Conservation (phyloP, 164 flowering plant genomes). For the Sedum album region DNA sequence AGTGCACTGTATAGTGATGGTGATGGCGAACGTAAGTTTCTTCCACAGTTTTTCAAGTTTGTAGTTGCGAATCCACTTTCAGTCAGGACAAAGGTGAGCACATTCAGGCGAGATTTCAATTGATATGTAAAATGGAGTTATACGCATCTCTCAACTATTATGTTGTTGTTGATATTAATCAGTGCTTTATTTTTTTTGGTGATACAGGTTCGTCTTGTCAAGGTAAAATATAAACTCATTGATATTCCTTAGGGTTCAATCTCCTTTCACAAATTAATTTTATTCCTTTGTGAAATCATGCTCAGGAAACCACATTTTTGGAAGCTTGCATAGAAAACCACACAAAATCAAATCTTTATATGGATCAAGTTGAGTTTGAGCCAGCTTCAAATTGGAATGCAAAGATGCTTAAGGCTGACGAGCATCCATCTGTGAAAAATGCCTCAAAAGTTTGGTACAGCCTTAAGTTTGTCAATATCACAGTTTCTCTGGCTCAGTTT, state of each 20-base stretch:
- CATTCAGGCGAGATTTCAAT: background rate
- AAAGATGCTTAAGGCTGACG: conserved; percentile 51
- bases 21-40: conserved; percentile 88
- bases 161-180: background rate
- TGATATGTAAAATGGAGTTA: background rate
- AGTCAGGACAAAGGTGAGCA: conserved; percentile 85
- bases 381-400: conserved; percentile 75
- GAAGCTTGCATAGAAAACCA: conserved; percentile 97
- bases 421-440: conserved; percentile 27
- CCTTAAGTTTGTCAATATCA: background rate
- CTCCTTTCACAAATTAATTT: background rate
- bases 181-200: conserved; percentile 7
- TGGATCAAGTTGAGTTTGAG: conserved; percentile 99
- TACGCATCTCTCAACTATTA: background rate
- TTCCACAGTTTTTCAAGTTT: conserved; percentile 96
- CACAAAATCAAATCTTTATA: conserved; percentile 82
- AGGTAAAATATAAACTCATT: conserved; percentile 53
- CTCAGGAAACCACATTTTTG: conserved; percentile 76
- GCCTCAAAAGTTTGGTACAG: conserved; percentile 32
- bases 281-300: conserved; percentile 5
- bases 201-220: conserved; percentile 88
- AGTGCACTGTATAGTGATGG: conserved; percentile 87
- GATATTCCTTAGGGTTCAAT: conserved; percentile 6
- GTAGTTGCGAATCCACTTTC: conserved; percentile 93
- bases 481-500: background rate